Conservation (phyloP, 140 eudicot species). For the Anethum foeniculum region DNA sequence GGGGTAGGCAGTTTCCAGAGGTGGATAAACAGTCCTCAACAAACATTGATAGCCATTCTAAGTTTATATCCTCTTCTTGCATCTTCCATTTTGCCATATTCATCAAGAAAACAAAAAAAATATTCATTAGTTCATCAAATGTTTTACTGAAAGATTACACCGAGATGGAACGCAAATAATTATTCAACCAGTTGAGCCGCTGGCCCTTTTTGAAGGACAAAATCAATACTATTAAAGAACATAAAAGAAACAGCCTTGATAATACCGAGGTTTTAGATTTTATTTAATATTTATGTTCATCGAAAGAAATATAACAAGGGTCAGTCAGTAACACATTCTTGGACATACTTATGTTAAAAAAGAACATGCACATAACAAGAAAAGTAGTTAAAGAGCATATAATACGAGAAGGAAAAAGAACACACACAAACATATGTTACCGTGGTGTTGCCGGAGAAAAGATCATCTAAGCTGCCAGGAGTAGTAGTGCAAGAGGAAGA, state of each 20-base stretch:
- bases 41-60: conserved; percentile 49
- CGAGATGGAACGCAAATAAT: not conserved
- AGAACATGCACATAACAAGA: not conserved
- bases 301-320: not conserved
- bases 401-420: not conserved
- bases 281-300: too few relatives aligned
- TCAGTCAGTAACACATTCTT: not conserved
- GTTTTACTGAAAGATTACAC: not conserved
- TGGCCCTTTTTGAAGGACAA: not conserved
- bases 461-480: conserved; percentile 16
- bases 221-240: not conserved
- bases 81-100: not conserved
- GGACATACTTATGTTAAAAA: too few relatives aligned
- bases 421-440: not conserved
- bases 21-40: conserved; percentile 55
- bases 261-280: too few relatives aligned
- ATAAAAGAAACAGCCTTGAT: too few relatives aligned
- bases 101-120: not conserved
- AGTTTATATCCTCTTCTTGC: conserved; percentile 29
- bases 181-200: not conserved
- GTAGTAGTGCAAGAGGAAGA: conserved; percentile 7
- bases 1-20: conserved; percentile 28
- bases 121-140: not conserved
- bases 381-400: not conserved
- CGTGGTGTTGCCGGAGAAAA: conserved; percentile 6